Base-by-base conservation (phyloP, 129 eudicot genomes). In the Rutidosis leptorrhynchoides region DNA sequence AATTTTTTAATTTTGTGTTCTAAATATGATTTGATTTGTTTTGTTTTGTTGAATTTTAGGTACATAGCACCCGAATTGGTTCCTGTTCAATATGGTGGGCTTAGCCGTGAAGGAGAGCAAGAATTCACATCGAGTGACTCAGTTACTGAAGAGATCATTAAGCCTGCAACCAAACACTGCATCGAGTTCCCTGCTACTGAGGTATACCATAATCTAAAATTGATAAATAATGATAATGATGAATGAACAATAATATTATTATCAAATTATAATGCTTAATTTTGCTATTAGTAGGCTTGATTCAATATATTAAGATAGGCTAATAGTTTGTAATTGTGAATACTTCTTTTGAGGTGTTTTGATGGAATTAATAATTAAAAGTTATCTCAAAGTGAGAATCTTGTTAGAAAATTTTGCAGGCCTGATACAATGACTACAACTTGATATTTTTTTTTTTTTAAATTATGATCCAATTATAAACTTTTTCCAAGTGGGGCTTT, bases 81-180 rank as follows among this genome's bases (percentile, higher is more conserved):
- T 48, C 98, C 95, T 1, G 95, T 89, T 71, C 92, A 84, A 69
- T 93, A 85, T 53, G 98, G 98, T 65, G 98, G 96, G 46, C 87
- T 93, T 45, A 82, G 92, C 84, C 74, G 79, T 49, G 87, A 81
- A 14, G 88, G 91, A 26, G 89, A 90, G 17, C 80, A 72, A 15
- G 96, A 88, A 62, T 86, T 93, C 76, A 60, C 85, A 6, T 59
- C 79, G 1, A 54, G 62, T 59, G 98, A 93, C 16, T 45, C 84
- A 22, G 91, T 85, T 5, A 80, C 77, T 0, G 91, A 82, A 77
- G 87, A 78, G 28, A 84, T 65, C 23, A 66, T 93, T 12, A 88
- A 86, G 72, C 86, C 96, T 6, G 54, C 92, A 9, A 63, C 83
- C 64, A 93, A 86, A 55, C 86, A 86, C 68, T 78, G 78, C 23